Percentiles rank a stretch among this genome's conserved stretches.
phyloP scores from a whole-genome alignment of 1,284 basidiomycete genomes.

The Phellopilus nigrolimitatus region DNA sequence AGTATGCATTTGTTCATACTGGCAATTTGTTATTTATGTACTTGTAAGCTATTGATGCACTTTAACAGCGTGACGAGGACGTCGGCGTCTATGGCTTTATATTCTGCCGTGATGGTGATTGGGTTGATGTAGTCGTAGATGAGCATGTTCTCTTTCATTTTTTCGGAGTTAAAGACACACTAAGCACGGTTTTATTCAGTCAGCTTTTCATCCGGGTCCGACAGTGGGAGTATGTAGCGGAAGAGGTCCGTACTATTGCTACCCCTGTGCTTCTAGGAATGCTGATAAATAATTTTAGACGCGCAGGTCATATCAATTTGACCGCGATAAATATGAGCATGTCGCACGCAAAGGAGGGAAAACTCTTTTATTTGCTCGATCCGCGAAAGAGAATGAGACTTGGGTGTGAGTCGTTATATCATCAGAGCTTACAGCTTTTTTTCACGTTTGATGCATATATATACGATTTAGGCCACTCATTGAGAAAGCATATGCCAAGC shows the following conservation, averaged over 20 bases:
- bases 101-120: constrained; percentile 42
- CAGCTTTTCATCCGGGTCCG: constrained; percentile 42
- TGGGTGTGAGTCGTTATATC: constrained; percentile 35
- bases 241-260: constrained; percentile 6
- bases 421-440: not conserved
- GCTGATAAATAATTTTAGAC: constrained; percentile 28
- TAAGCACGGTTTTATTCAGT: constrained; percentile 27
- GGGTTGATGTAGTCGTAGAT: constrained; percentile 40
- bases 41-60: not conserved
- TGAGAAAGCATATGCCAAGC: constrained; percentile 53
- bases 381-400: constrained; percentile 41
- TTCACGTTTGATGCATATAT: not conserved
- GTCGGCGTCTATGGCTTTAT: constrained; percentile 53
- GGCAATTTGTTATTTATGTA: not conserved
- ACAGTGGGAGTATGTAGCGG: constrained; percentile 43
- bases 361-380: constrained; percentile 46
- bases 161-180: not conserved
- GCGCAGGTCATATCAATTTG: constrained; percentile 41
- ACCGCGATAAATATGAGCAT: constrained; percentile 41
- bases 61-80: constrained; percentile 39
- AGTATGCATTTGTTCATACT: constrained; percentile 26
- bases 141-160: constrained; percentile 35
- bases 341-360: constrained; percentile 44
- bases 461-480: constrained; percentile 34
- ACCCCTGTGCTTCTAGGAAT: not conserved